A percentile compares a stretch with the other conserved stretches of the same genome.
phyloP scores from a whole-genome alignment of 2,329 filamentous ascomycete genomes.

The Trichoderma gracile region DNA sequence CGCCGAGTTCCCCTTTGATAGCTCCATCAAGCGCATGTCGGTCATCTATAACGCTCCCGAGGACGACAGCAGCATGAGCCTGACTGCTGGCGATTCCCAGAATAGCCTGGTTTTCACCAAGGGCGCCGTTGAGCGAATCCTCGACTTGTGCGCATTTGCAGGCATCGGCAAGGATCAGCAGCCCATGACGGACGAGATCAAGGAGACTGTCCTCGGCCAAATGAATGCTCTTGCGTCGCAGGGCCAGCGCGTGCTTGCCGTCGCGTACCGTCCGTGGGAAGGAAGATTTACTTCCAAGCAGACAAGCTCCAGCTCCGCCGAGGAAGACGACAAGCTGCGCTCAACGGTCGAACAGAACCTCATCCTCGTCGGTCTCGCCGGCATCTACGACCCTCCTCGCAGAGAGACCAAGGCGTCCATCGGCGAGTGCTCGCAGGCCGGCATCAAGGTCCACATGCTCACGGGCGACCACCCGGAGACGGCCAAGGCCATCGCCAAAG shows the following conservation, averaged over 20 bases:
- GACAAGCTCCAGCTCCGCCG: constrained; percentile 34
- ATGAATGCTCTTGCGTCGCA: constrained; percentile 63
- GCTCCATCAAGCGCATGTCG: constrained; percentile 76
- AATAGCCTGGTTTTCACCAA: constrained; percentile 61
- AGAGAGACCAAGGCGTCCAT: constrained; percentile 76
- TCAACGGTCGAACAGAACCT: constrained; percentile 66
- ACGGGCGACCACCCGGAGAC: constrained; percentile 81
- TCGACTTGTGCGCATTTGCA: constrained; percentile 56
- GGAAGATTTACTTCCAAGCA: constrained; percentile 48
- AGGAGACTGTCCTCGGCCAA: constrained; percentile 52
- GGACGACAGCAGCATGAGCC: constrained; percentile 37
- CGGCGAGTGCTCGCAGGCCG: constrained; percentile 67
- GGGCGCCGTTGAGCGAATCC: constrained; percentile 61
- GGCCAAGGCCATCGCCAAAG: constrained; percentile 73
- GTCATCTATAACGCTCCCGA: constrained; percentile 63
- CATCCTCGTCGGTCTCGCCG: constrained; percentile 76
- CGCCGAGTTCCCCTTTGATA: constrained; percentile 78
- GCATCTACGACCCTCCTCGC: constrained; percentile 84
- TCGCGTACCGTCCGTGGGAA: constrained; percentile 64
- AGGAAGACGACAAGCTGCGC: constrained; percentile 53
- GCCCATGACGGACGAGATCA: constrained; percentile 53
- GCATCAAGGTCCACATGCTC: constrained; percentile 80
- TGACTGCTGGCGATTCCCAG: constrained; percentile 40
- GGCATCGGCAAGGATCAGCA: constrained; percentile 46
- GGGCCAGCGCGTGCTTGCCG: constrained; percentile 70